Base-by-base conservation (phyloP, 2,329 filamentous ascomycete genomes). In the Orbilia brochopaga region DNA sequence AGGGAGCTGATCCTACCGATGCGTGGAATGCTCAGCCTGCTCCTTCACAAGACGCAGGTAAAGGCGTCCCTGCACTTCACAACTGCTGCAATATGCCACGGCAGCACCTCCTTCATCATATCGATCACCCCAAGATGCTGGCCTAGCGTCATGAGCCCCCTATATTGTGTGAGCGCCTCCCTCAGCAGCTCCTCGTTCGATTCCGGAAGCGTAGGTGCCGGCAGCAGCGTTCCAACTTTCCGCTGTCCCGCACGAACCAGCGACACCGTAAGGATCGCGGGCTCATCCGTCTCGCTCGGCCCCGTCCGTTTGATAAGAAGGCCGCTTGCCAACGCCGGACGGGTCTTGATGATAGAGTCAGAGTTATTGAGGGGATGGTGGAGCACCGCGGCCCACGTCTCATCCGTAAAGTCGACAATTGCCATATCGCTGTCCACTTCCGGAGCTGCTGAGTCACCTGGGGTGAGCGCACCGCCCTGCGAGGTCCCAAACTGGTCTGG, bases 41-140 rank as follows among this genome's bases (percentile, higher is more conserved):
- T 55, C 30, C 44, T 51, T 63, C 58, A 63, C 51, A 70, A 46
- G 52, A 70, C 59, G 42, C 66, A 70, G 42, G 66, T 63, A 55
- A 70, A 70, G 19, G 84, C 87, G 77, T 85, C 82, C 2, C 87
- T 86, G 1, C 85, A 88, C 79, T 88, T 88, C 79, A 89, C 84
- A 1, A 87, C 89, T 17, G 85, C 88, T 11, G 86, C 88, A 69
- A 93, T 81, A 81, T 93, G 90, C 88, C 90, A 91, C 17, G 90
- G 90, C 76, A 89, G 81, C n/a, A 87, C 83, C 76, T 87, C 86
- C 54, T 80, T 83, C 60, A 86, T 81, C 70, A 83, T 79, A 76
- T 86, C 83, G 76, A 87, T 81, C 76, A 88, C 81, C 0, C 86
- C 89, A 70, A 88, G 85, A 21, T 87, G 85, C 74, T 86, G 83